Conservation (phyloP, 768 basidiomycete species). For the Amanita pseudoporphyria region DNA sequence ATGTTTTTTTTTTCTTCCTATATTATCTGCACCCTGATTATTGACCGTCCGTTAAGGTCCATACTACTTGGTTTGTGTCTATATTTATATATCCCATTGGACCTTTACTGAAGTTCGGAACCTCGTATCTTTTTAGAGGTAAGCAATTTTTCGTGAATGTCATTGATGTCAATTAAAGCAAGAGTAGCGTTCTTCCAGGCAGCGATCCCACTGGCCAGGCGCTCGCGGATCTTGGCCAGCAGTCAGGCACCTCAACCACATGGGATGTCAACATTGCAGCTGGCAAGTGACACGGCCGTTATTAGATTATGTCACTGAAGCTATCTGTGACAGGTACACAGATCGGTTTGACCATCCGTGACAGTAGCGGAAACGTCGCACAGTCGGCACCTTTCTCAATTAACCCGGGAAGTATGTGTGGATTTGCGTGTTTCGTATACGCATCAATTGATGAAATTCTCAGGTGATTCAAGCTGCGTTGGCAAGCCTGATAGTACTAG, state of each 20-base stretch:
- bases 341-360: slow-evolving; percentile 53
- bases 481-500: slow-evolving; percentile 10
- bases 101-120: background rate
- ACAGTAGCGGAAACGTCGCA: slow-evolving; percentile 38
- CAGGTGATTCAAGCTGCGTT: slow-evolving; percentile 12
- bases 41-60: slow-evolving; percentile 35
- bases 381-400: slow-evolving; percentile 48
- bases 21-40: background rate
- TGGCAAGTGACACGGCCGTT: slow-evolving; percentile 23
- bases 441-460: slow-evolving; percentile 15
- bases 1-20: slow-evolving; percentile 15
- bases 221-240: slow-evolving; percentile 35
- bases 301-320: background rate
- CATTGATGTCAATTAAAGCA: background rate
- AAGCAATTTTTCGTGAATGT: background rate
- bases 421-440: background rate
- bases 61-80: slow-evolving; percentile 49
- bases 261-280: slow-evolving; percentile 46
- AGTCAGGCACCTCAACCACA: slow-evolving; percentile 30
- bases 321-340: slow-evolving; percentile 28
- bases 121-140: slow-evolving; percentile 26
- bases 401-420: slow-evolving; percentile 37
- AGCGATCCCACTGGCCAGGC: slow-evolving; percentile 31
- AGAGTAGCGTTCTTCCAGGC: slow-evolving; percentile 45
- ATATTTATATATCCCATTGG: slow-evolving; percentile 1